A percentile compares a stretch with the other conserved stretches of the same genome.
Evolutionary conservation across 2,329 filamentous ascomycete species (phyloP).

Genomic region (Seiridium unicorne): DNA sequence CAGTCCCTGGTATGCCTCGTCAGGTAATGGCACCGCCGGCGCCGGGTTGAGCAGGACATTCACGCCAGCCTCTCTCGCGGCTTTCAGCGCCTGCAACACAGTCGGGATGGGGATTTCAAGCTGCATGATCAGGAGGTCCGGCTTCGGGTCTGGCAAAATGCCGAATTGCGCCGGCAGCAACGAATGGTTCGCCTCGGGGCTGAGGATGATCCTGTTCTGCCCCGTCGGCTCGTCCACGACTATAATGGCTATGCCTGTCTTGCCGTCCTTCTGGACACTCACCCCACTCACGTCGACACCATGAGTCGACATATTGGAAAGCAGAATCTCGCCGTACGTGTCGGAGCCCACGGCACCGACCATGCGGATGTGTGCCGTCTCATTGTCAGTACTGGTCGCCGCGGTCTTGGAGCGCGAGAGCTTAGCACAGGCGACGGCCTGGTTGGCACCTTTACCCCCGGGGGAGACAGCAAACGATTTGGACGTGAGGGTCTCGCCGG

Average conservation of each 20-base stretch:
- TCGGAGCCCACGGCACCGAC: constrained; percentile 72
- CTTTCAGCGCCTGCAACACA: constrained; percentile 58
- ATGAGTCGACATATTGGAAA: constrained; percentile 54
- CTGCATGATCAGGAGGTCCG: constrained; percentile 71
- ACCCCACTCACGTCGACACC: constrained; percentile 62
- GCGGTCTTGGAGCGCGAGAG: constrained; percentile 59
- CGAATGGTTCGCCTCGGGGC: constrained; percentile 67
- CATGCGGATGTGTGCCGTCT: constrained; percentile 59
- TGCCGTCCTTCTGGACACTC: constrained; percentile 34
- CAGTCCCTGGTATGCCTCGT: constrained; percentile 63
- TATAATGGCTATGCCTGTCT: constrained; percentile 73
- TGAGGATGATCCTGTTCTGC: constrained; percentile 75
- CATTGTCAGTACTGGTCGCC: constrained; percentile 21
- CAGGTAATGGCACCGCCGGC: constrained; percentile 68
- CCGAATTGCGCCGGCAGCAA: constrained; percentile 36
- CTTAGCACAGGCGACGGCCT: constrained; percentile 85
- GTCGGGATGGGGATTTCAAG: constrained; percentile 72
- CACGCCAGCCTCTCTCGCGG: constrained; percentile 46
- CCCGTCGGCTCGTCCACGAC: constrained; percentile 71
- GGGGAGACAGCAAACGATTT: constrained; percentile 75
- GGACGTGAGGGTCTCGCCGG: constrained; percentile 85
- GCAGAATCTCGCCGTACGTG: constrained; percentile 61
- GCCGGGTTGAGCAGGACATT: constrained; percentile 82
- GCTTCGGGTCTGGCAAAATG: constrained; percentile 32
- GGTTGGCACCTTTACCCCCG: constrained; percentile 94